A percentile compares a stretch with the other conserved stretches of the same genome.
These are phyloP conservation scores for Prosopis cineraria DNA, from an alignment of 306 rosid genomes.

Conservation along the genomic window DNA sequence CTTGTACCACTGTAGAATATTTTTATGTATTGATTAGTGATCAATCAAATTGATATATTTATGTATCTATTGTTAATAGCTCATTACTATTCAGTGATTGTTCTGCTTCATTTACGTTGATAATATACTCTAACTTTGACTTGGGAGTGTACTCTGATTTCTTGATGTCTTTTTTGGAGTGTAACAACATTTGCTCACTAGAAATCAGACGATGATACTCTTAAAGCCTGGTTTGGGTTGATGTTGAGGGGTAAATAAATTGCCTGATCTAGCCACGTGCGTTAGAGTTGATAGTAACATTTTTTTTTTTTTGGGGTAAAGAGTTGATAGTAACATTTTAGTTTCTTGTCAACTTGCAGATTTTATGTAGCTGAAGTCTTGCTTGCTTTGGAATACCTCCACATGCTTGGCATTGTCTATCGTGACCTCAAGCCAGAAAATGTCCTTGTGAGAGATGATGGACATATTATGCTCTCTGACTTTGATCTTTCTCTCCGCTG, in stretches of 20 bases:
- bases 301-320: no score
- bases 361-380: slow-evolving; percentile 96
- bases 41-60: slow-evolving; percentile 1
- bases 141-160: slow-evolving; percentile 7
- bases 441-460: slow-evolving; percentile 93
- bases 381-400: slow-evolving; percentile 87
- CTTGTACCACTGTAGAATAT: not conserved
- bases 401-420: slow-evolving; percentile 99
- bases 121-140: not conserved
- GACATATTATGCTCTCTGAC: slow-evolving; percentile 75
- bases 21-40: not conserved
- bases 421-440: slow-evolving; percentile 99
- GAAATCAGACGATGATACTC: slow-evolving; percentile 8
- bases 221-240: not conserved
- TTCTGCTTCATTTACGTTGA: slow-evolving; percentile 12
- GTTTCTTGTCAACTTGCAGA: slow-evolving; percentile 59
- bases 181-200: slow-evolving; percentile 10
- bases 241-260: not conserved
- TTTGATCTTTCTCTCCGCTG: slow-evolving; percentile 73
- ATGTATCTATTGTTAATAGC: not conserved
- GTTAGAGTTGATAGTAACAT: slow-evolving; percentile 13
- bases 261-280: not conserved
- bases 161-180: slow-evolving; percentile 15
- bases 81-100: slow-evolving; percentile 7
- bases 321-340: slow-evolving; percentile 20